Evolutionary conservation across 176 grass and related monocot genomes (phyloP).

Genomic region (Eragrostis curvula): DNA sequence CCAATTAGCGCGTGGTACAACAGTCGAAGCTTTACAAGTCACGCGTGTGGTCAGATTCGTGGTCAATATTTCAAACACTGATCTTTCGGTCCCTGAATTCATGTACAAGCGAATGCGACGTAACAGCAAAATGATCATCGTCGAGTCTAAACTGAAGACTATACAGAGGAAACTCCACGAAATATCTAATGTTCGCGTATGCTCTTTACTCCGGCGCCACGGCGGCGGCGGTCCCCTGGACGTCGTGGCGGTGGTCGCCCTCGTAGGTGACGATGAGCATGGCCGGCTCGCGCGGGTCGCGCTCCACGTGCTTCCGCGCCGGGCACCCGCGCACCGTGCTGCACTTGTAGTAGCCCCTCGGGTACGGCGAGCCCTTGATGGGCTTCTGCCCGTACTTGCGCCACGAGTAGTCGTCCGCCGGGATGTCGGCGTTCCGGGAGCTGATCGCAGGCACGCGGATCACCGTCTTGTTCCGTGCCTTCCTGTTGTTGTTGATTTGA

Average conservation of each 20-base stretch:
- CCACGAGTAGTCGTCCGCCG: conserved; percentile 72
- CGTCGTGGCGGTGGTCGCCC: conserved; percentile 58
- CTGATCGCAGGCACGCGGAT: conserved; percentile 70
- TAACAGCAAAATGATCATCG: background rate
- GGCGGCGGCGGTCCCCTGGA: background rate
- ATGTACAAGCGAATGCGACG: conserved; percentile 26
- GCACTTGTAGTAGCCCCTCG: conserved; percentile 77
- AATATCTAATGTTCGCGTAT: background rate
- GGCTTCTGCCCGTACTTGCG: conserved; percentile 88
- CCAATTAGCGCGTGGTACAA: background rate
- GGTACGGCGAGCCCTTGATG: conserved; percentile 79
- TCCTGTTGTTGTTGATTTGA: background rate
- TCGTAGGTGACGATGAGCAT: conserved; percentile 79
- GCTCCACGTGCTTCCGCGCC: conserved; percentile 72
- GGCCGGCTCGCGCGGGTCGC: conserved; percentile 56
- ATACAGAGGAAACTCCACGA: background rate
- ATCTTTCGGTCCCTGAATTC: background rate
- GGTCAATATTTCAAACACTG: conserved; percentile 27
- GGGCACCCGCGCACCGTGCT: conserved; percentile 64
- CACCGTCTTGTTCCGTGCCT: conserved; percentile 44
- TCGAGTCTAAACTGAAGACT: background rate
- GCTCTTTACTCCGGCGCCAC: background rate
- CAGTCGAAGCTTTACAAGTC: background rate
- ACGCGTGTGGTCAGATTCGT: background rate
- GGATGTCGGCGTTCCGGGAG: conserved; percentile 63